These are phyloP conservation scores for Coemansia sp. DNA, from an alignment of 192 early-diverging fungal species.

Conservation along the genomic window DNA sequence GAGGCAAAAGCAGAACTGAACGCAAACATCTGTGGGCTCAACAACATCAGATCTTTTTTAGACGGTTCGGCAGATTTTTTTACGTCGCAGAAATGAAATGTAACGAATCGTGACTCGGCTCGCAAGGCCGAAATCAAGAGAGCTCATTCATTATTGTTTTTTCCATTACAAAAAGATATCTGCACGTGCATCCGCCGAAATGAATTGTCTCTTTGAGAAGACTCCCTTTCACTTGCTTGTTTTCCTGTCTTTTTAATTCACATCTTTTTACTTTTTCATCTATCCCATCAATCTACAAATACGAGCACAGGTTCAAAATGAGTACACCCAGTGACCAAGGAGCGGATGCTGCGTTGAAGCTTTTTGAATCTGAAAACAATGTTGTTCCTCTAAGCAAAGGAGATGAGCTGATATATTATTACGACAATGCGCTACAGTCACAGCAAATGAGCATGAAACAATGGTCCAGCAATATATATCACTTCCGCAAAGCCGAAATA, in stretches of 20 bases:
- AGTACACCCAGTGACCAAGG: conserved; percentile 6
- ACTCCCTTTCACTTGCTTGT: background rate
- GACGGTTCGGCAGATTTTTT: background rate
- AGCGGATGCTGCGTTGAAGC: conserved; percentile 34
- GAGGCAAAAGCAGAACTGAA: conserved; percentile 1
- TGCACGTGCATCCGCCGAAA: too few species aligned
- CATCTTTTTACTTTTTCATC: background rate
- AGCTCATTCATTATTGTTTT: background rate
- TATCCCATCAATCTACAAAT: background rate
- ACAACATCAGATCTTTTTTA: background rate
- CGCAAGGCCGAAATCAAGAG: too few species aligned
- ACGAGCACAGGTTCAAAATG: conserved; percentile 5
- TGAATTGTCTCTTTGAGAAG: too few species aligned
- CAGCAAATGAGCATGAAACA: conserved; percentile 64
- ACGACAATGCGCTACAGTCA: conserved; percentile 70
- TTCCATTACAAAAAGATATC: background rate
- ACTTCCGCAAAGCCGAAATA: conserved; percentile 81
- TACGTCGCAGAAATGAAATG: background rate
- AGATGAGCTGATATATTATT: conserved; percentile 80
- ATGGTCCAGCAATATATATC: conserved; percentile 72
- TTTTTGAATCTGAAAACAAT: conserved; percentile 69
- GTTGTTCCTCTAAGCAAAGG: conserved; percentile 64
- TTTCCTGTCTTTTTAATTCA: conserved; percentile 6
- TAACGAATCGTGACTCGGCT: background rate
- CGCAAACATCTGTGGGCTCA: background rate